Evolutionary conservation across 257 asterid species (phyloP).

Genomic region (Echium plantagineum): DNA sequence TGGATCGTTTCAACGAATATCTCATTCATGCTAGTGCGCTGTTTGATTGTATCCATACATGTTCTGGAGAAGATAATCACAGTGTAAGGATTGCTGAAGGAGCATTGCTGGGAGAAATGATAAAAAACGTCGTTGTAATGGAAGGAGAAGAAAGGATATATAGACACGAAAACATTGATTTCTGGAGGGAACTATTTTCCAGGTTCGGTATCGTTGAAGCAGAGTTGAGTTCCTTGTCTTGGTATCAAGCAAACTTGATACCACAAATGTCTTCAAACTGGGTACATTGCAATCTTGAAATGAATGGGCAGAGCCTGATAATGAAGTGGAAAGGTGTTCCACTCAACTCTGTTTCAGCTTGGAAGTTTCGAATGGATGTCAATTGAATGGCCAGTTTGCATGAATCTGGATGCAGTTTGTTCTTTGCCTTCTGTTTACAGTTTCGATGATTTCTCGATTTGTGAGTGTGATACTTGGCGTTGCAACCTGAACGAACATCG

Average conservation of each 20-base stretch:
- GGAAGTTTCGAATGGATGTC: slow-evolving; percentile 14
- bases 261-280: slow-evolving; percentile 14
- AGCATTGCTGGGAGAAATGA: slow-evolving; percentile 13
- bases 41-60: slow-evolving; percentile 30
- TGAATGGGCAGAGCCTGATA: slow-evolving; percentile 28
- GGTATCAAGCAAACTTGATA: slow-evolving; percentile 27
- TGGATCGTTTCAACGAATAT: slow-evolving; percentile 38
- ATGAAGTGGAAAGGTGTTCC: slow-evolving; percentile 38
- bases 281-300: slow-evolving; percentile 18
- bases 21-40: slow-evolving; percentile 26
- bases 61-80: slow-evolving; percentile 18
- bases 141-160: slow-evolving; percentile 34
- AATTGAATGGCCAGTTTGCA: no score
- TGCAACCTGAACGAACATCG: no score
- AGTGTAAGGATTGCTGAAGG: slow-evolving; percentile 22
- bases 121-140: slow-evolving; percentile 27
- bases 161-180: slow-evolving; percentile 11
- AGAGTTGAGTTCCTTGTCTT: slow-evolving; percentile 22
- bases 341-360: slow-evolving; percentile 27
- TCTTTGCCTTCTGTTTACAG: no score
- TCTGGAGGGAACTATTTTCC: slow-evolving; percentile 28
- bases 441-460: no score
- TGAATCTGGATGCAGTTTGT: no score
- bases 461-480: no score
- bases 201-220: slow-evolving; percentile 23